Conservation (phyloP, 345 rosid genomes). For the Aegle marmelos region DNA sequence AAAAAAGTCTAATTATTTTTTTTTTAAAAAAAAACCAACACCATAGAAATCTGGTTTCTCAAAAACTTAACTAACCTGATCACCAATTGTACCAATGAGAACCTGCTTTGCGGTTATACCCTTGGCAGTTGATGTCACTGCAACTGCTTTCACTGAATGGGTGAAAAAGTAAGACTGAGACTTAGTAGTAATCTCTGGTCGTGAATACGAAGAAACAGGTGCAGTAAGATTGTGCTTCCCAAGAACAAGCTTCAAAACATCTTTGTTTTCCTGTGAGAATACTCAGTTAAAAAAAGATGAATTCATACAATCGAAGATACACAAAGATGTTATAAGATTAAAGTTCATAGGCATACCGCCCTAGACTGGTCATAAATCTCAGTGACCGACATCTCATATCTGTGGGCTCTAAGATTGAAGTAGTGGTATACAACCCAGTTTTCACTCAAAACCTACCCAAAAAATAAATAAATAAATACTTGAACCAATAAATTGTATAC, state of each 20-base stretch:
- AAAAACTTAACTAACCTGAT: slow-evolving; percentile 54
- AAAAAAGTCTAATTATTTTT: not conserved
- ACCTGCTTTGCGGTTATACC: slow-evolving; percentile 98
- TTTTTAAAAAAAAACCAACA: not conserved
- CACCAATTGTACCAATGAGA: slow-evolving; percentile 88
- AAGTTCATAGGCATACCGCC: slow-evolving; percentile 55
- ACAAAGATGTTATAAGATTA: not conserved
- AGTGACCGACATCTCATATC: slow-evolving; percentile 91
- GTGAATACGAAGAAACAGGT: slow-evolving; percentile 77
- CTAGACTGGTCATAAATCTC: slow-evolving; percentile 97
- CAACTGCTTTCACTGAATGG: slow-evolving; percentile 80
- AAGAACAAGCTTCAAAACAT: slow-evolving; percentile 82
- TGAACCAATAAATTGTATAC: slow-evolving; percentile 19
- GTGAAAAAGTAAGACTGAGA: slow-evolving; percentile 94
- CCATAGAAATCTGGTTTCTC: not conserved
- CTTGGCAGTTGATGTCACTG: slow-evolving; percentile 91
- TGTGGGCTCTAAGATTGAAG: slow-evolving; percentile 95
- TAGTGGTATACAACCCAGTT: slow-evolving; percentile 99
- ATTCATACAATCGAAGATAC: not conserved
- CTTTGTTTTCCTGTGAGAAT: slow-evolving; percentile 83
- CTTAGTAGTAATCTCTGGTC: slow-evolving; percentile 80
- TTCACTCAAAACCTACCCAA: slow-evolving; percentile 80
- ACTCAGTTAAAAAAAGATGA: slow-evolving; percentile 20
- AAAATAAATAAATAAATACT: slow-evolving; percentile 16
- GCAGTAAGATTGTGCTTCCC: slow-evolving; percentile 97